These are phyloP conservation scores for Calonectria hongkongensis DNA, from an alignment of 2,329 filamentous ascomycete species.

Conservation along the genomic window DNA sequence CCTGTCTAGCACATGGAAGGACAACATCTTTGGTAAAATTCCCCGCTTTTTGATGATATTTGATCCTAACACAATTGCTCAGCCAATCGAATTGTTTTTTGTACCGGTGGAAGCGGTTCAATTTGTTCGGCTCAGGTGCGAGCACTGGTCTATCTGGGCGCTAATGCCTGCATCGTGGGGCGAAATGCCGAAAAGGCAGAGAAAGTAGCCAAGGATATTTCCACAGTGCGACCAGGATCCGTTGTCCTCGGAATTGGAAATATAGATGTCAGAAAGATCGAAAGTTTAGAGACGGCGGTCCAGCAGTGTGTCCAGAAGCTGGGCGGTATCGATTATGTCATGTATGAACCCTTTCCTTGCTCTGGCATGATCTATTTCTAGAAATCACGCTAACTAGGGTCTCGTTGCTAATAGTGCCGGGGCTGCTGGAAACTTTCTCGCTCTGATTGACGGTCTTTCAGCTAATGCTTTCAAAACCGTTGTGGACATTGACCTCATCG, in stretches of 20 bases:
- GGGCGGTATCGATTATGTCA: constrained; percentile 34
- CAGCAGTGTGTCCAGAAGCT: constrained; percentile 18
- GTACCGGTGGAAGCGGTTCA: constrained; percentile 31
- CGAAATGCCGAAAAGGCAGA: constrained; percentile 29
- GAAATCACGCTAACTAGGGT: not conserved
- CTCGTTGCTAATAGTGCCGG: not conserved
- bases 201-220: constrained; percentile 26
- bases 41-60: not conserved
- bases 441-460: not conserved
- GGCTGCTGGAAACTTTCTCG: constrained; percentile 35
- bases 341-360: constrained; percentile 1
- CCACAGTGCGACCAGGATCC: not conserved
- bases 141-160: constrained; percentile 28
- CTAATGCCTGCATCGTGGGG: constrained; percentile 37
- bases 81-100: constrained; percentile 31
- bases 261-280: constrained; percentile 24
- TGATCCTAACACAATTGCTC: not conserved
- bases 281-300: constrained; percentile 25
- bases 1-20: constrained; percentile 5
- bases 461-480: constrained; percentile 38
- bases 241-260: constrained; percentile 28
- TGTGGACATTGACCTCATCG: constrained; percentile 34
- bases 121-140: constrained; percentile 35
- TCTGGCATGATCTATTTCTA: no score
- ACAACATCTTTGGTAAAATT: constrained; percentile 3